Conservation (phyloP, 2,329 filamentous ascomycete genomes). For the Saccharata proteae region DNA sequence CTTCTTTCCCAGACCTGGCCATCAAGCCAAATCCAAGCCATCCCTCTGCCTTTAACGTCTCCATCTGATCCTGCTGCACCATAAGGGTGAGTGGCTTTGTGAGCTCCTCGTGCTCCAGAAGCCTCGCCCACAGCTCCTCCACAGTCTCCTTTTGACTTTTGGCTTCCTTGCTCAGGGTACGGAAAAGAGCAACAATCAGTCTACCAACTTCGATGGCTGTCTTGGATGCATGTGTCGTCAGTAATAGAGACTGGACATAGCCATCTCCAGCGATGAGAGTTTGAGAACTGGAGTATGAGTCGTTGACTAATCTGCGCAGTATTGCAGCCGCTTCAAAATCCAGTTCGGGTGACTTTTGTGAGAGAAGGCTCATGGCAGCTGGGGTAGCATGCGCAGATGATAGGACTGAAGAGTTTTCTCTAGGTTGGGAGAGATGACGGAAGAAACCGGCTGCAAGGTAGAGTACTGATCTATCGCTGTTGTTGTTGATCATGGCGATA, state of each 20-base stretch:
- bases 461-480: conserved; percentile 18
- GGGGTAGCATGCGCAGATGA: conserved; percentile 1
- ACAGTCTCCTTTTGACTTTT: neutral
- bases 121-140: conserved; percentile 1
- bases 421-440: conserved; percentile 24
- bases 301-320: conserved; percentile 26
- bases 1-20: conserved; percentile 1
- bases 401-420: conserved; percentile 13
- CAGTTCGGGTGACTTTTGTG: conserved; percentile 1
- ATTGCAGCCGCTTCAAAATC: conserved; percentile 32
- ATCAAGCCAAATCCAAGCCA: conserved; percentile 7
- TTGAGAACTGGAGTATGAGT: conserved; percentile 2
- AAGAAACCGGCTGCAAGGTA: conserved; percentile 25
- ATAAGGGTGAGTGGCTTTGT: conserved; percentile 5
- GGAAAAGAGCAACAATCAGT: conserved; percentile 5
- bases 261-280: neutral
- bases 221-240: conserved; percentile 3
- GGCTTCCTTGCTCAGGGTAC: conserved; percentile 3
- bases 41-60: conserved; percentile 4
- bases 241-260: conserved; percentile 1
- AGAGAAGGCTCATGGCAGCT: conserved; percentile 1
- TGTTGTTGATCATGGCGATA: conserved; percentile 15
- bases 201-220: conserved; percentile 8
- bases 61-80: conserved; percentile 7
- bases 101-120: conserved; percentile 2